Percentiles rank a stretch among this genome's conserved stretches.
These are phyloP conservation scores for Aethionema arabicum DNA, from an alignment of 345 rosid species.

Conservation along the genomic window DNA sequence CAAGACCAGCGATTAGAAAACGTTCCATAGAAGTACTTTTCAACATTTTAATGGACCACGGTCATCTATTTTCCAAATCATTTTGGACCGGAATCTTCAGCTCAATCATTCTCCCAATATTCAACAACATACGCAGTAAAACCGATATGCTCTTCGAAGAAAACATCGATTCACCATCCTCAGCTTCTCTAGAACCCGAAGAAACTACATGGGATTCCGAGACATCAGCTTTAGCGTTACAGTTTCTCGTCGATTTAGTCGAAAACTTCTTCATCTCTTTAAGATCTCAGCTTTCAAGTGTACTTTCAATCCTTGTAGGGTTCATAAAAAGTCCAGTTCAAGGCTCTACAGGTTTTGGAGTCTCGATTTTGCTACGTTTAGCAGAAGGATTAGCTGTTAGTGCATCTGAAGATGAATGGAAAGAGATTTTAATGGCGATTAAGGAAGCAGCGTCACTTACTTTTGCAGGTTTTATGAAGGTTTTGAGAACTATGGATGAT, in stretches of 20 bases:
- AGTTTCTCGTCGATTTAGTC: constrained; percentile 74
- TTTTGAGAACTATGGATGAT: constrained; percentile 71
- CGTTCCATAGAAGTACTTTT: constrained; percentile 86
- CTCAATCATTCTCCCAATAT: constrained; percentile 65
- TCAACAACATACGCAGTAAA: constrained; percentile 47
- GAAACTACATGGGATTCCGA: constrained; percentile 78
- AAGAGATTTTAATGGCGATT: constrained; percentile 55
- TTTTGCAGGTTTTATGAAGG: constrained; percentile 71
- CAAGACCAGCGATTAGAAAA: constrained; percentile 73
- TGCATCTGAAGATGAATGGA: constrained; percentile 77
- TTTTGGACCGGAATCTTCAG: constrained; percentile 69
- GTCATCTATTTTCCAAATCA: constrained; percentile 74
- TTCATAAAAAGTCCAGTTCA: constrained; percentile 70
- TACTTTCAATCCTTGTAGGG: constrained; percentile 58
- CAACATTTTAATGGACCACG: constrained; percentile 90
- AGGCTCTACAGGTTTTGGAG: constrained; percentile 76
- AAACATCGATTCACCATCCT: constrained; percentile 42
- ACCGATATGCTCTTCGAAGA: constrained; percentile 45
- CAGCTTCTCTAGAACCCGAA: constrained; percentile 48
- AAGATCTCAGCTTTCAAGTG: constrained; percentile 59
- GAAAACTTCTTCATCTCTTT: constrained; percentile 52
- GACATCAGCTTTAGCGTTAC: constrained; percentile 67
- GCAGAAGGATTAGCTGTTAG: constrained; percentile 57
- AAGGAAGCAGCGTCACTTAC: constrained; percentile 70
- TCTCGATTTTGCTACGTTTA: constrained; percentile 62